A percentile compares a stretch with the other conserved stretches of the same genome.
These are phyloP conservation scores for Leccinum pachyderme DNA, from an alignment of 1,284 basidiomycete species.

Conservation along the genomic window DNA sequence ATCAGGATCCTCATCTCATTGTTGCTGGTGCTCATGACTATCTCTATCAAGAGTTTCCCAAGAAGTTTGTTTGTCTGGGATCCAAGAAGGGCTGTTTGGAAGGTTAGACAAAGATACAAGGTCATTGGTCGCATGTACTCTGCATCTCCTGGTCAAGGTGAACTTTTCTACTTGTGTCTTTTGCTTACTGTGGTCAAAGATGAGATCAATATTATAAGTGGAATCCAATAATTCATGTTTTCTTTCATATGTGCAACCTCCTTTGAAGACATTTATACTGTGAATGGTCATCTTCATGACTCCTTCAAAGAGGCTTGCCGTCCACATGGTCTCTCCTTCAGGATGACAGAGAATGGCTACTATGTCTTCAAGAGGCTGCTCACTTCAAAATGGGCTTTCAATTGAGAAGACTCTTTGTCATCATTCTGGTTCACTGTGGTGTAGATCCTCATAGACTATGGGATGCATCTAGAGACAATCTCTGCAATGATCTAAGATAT, in stretches of 20 bases:
- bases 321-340: slow-evolving; percentile 35
- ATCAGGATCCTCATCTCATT: slow-evolving; percentile 26
- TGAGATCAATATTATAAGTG: not conserved
- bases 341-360: slow-evolving; percentile 38
- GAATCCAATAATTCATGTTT: no score
- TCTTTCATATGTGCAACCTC: slow-evolving; percentile 14
- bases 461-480: slow-evolving; percentile 7
- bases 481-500: slow-evolving; percentile 34
- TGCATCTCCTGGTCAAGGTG: slow-evolving; percentile 24
- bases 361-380: slow-evolving; percentile 35
- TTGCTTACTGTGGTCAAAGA: slow-evolving; percentile 36
- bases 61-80: slow-evolving; percentile 28
- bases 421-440: not conserved
- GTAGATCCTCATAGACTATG: not conserved
- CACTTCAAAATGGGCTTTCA: slow-evolving; percentile 27
- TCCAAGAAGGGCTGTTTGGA: not conserved
- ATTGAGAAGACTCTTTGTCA: not conserved
- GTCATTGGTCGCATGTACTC: slow-evolving; percentile 38
- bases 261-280: slow-evolving; percentile 25
- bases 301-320: slow-evolving; percentile 30
- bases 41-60: slow-evolving; percentile 45
- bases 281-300: slow-evolving; percentile 15
- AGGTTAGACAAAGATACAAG: not conserved
- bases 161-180: slow-evolving; percentile 36
- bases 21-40: slow-evolving; percentile 28